Percentiles rank a stretch among this genome's conserved stretches.
These are phyloP conservation scores for Citrus mangshanensis DNA, from an alignment of 345 rosid species.

Conservation along the genomic window DNA sequence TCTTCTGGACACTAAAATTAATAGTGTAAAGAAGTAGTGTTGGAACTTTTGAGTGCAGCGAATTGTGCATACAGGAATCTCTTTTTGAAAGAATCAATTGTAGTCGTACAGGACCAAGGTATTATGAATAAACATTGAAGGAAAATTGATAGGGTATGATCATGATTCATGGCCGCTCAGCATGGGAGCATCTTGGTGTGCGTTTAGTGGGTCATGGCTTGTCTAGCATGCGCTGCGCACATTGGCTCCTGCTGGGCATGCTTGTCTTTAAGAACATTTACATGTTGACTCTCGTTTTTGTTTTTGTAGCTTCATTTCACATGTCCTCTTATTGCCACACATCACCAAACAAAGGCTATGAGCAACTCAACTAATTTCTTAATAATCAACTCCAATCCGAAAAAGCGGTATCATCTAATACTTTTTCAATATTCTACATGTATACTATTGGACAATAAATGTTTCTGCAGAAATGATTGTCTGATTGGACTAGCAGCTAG, in stretches of 20 bases:
- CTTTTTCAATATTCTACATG: not conserved
- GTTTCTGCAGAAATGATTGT: not conserved
- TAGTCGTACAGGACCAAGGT: not conserved
- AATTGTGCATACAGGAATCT: not conserved
- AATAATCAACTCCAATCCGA: not conserved
- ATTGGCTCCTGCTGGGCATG: constrained; percentile 36
- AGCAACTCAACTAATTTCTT: not conserved
- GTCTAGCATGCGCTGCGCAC: constrained; percentile 46
- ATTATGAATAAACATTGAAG: not conserved
- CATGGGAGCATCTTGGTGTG: constrained; percentile 27
- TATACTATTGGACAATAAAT: not conserved
- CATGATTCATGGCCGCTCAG: constrained; percentile 5
- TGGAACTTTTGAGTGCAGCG: constrained; percentile 4
- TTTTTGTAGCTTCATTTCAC: constrained; percentile 7
- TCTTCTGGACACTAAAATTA: not conserved
- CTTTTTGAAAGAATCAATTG: not conserved
- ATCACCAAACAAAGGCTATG: not conserved
- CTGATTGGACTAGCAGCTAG: not conserved
- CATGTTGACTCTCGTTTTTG: not conserved
- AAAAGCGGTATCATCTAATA: not conserved
- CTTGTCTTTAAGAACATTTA: constrained; percentile 26
- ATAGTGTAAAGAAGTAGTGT: not conserved
- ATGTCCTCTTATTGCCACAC: constrained; percentile 22
- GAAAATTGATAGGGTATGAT: constrained; percentile 1
- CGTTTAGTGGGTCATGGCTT: constrained; percentile 34